A percentile compares a stretch with the other conserved stretches of the same genome.
These are phyloP conservation scores for Neurospora terricola DNA, from an alignment of 495 filamentous ascomycete species.

Conservation along the genomic window DNA sequence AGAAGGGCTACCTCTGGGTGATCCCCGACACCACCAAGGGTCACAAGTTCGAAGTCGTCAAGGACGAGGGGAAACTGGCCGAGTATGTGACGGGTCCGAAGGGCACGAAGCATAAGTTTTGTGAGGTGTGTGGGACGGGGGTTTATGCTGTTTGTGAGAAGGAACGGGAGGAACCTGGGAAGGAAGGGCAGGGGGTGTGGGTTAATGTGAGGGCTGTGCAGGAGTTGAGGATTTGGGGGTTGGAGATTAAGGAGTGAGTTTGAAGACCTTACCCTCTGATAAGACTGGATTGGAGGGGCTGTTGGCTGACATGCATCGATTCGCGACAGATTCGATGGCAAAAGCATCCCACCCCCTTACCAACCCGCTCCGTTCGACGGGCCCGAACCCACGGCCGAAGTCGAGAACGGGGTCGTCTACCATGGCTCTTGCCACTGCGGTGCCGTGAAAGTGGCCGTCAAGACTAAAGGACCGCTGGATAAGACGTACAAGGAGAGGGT, in stretches of 20 bases:
- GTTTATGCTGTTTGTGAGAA: conserved; percentile 7
- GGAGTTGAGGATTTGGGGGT: conserved; percentile 24
- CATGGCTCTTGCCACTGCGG: conserved; percentile 46
- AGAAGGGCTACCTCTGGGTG: conserved; percentile 33
- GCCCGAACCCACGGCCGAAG: conserved; percentile 22
- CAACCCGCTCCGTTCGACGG: conserved; percentile 26
- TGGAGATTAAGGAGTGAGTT: conserved; percentile 22
- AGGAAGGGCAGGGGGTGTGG: not conserved
- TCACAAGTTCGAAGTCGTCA: conserved; percentile 34
- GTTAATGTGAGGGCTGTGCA: conserved; percentile 26
- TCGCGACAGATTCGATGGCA: conserved; percentile 27
- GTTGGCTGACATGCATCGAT: not conserved
- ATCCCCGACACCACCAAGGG: conserved; percentile 24
- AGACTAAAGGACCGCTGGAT: conserved; percentile 23
- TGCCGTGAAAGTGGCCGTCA: conserved; percentile 31
- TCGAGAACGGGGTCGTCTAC: conserved; percentile 31
- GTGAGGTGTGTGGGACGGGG: conserved; percentile 30
- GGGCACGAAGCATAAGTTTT: conserved; percentile 33
- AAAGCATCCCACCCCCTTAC: conserved; percentile 18
- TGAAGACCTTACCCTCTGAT: not conserved
- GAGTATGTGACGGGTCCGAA: conserved; percentile 26
- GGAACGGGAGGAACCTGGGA: not conserved
- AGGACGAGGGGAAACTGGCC: conserved; percentile 24
- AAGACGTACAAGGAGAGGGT: conserved; percentile 14
- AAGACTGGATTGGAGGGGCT: too few relatives aligned